These are phyloP conservation scores for Wickerhamomyces sp. DNA, from an alignment of 1,139 yeast species.

Conservation along the genomic window DNA sequence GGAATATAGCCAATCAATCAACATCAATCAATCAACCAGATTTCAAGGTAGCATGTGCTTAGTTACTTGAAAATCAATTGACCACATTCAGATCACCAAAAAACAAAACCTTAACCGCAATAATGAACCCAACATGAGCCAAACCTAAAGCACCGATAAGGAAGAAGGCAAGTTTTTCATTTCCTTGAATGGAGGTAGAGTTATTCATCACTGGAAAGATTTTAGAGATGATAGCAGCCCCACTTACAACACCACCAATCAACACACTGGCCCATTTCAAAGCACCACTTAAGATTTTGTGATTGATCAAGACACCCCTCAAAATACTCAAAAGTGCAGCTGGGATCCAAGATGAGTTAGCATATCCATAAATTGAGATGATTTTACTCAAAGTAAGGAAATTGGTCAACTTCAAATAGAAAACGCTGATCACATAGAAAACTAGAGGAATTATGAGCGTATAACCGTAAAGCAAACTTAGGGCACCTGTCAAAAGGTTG, in stretches of 20 bases:
- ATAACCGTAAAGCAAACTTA: slow-evolving; percentile 67
- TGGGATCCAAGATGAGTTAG: slow-evolving; percentile 76
- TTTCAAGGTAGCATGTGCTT: too few relatives aligned
- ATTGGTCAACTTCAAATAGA: slow-evolving; percentile 30
- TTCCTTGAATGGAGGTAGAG: slow-evolving; percentile 11
- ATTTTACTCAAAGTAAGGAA: slow-evolving; percentile 20
- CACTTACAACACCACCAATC: slow-evolving; percentile 22
- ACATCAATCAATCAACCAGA: too few relatives aligned
- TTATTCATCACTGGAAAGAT: slow-evolving; percentile 19
- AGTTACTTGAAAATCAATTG: too few relatives aligned
- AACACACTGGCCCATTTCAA: slow-evolving; percentile 23
- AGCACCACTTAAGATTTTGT: slow-evolving; percentile 12
- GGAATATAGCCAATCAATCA: too few relatives aligned
- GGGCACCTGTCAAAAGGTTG: slow-evolving; percentile 58
- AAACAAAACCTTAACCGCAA: slow-evolving; percentile 25
- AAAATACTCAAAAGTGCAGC: slow-evolving; percentile 54
- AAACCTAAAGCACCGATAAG: slow-evolving; percentile 12
- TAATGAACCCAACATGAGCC: slow-evolving; percentile 23
- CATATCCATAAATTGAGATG: slow-evolving; percentile 70
- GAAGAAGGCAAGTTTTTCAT: slow-evolving; percentile 13
- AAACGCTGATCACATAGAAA: slow-evolving; percentile 40
- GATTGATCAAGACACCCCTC: slow-evolving; percentile 22
- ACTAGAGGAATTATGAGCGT: slow-evolving; percentile 56
- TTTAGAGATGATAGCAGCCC: slow-evolving; percentile 18
- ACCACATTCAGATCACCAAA: slow-evolving; percentile 25